These are phyloP conservation scores for Irpex rosettiformis DNA, from an alignment of 1,284 basidiomycete species.

Conservation along the genomic window DNA sequence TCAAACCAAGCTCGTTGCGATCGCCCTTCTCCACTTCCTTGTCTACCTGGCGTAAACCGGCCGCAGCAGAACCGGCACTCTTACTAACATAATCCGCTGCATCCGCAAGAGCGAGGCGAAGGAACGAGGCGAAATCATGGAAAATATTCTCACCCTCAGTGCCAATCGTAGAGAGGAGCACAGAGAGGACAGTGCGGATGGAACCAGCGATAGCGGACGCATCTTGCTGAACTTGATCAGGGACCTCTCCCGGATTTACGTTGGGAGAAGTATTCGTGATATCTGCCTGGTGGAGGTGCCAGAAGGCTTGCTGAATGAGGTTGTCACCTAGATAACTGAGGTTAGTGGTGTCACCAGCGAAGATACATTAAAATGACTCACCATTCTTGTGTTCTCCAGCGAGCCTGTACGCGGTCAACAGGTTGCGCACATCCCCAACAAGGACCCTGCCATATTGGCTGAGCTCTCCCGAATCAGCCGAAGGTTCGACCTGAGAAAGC, in stretches of 20 bases:
- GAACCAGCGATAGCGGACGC: constrained; percentile 43
- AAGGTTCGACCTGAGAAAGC: constrained; percentile 41
- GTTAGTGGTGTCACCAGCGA: background rate
- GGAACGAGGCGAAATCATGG: constrained; percentile 59
- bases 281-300: constrained; percentile 55
- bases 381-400: constrained; percentile 54
- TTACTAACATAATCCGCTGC: constrained; percentile 53
- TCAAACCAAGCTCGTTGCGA: constrained; percentile 51
- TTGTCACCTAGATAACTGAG: constrained; percentile 46
- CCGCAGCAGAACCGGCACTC: constrained; percentile 46
- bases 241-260: constrained; percentile 29
- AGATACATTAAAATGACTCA: constrained; percentile 21
- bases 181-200: constrained; percentile 45
- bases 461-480: constrained; percentile 37
- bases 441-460: constrained; percentile 50
- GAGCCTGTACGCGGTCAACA: constrained; percentile 52
- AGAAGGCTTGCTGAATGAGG: constrained; percentile 57
- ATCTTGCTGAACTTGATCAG: constrained; percentile 46
- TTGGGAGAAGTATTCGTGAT: constrained; percentile 33
- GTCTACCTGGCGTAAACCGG: constrained; percentile 49
- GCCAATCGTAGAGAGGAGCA: constrained; percentile 48
- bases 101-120: constrained; percentile 59
- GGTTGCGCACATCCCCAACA: constrained; percentile 41
- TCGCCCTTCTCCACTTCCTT: constrained; percentile 54
- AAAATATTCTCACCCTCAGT: constrained; percentile 51